A percentile compares a stretch with the other conserved stretches of the same genome.
Evolutionary conservation across 2,329 filamentous ascomycete species (phyloP).

Genomic region (Venturia oleaginea): DNA sequence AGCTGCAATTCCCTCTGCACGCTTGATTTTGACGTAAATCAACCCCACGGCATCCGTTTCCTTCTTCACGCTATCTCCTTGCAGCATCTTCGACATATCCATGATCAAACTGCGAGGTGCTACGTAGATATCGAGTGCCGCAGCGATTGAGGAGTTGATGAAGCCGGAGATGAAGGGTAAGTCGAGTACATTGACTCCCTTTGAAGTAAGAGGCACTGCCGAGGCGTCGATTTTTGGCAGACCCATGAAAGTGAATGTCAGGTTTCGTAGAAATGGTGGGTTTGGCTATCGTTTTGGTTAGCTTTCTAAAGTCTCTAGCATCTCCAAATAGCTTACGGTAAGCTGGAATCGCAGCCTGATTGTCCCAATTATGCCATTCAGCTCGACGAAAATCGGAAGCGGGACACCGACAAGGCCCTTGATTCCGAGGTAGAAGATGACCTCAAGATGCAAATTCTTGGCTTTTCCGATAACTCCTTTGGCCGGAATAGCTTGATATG

Average conservation of each 20-base stretch:
- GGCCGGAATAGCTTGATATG: slow-evolving; percentile 56
- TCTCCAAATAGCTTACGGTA: slow-evolving; percentile 27
- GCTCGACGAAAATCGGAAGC: slow-evolving; percentile 60
- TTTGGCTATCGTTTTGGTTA: slow-evolving; percentile 40
- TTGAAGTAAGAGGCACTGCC: slow-evolving; percentile 60
- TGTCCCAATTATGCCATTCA: slow-evolving; percentile 62
- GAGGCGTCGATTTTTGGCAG: slow-evolving; percentile 64
- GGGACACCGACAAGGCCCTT: slow-evolving; percentile 26
- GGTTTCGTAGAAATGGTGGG: slow-evolving; percentile 67
- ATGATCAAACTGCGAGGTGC: slow-evolving; percentile 66
- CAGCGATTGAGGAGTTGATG: slow-evolving; percentile 64
- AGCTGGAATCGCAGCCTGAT: slow-evolving; percentile 61
- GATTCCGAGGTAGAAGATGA: slow-evolving; percentile 59
- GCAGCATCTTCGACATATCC: slow-evolving; percentile 67
- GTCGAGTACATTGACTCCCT: slow-evolving; percentile 64
- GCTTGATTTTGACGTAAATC: slow-evolving; percentile 56
- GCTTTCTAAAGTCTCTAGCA: not conserved
- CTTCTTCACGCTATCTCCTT: slow-evolving; percentile 71
- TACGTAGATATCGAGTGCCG: slow-evolving; percentile 65
- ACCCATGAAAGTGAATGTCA: slow-evolving; percentile 64
- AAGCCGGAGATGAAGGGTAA: slow-evolving; percentile 66
- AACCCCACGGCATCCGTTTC: slow-evolving; percentile 59
- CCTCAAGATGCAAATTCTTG: slow-evolving; percentile 62
- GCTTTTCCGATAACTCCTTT: slow-evolving; percentile 53
- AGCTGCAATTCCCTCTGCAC: slow-evolving; percentile 61